Evolutionary conservation across 176 grass and related monocot genomes (phyloP), one percentile per base, ranked within the genome.

Genomic region (Juncus inflexus): DNA sequence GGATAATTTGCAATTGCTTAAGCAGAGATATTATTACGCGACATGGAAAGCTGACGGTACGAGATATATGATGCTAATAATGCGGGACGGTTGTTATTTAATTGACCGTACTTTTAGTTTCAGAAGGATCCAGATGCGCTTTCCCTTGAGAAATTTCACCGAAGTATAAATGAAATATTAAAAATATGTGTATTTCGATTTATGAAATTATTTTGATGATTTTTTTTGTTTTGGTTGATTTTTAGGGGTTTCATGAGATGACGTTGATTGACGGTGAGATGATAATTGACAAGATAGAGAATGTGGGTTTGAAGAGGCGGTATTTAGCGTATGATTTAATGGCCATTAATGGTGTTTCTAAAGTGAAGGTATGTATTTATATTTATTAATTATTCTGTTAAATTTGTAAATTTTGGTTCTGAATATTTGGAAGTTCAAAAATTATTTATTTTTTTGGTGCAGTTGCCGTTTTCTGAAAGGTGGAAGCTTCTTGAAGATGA

Each of bases 21-120:
- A 88, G 72, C 95, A 99, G n/a, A 76, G 89, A 55, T 99, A 99
- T 69, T 99, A 99, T 80, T 94, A 87, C 89, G 83, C 95, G 82
- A 99, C 95, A 76, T 99, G 95, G 89, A 99, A 99, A 75, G 95
- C 95, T 71, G 95, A 99, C 35, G 95, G 95, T 50, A 99, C 95
- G n/a, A 80, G 95, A 37, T 99, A 99, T 82, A 99, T 99, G 95
- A 99, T 99, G 88, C 89, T 99, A 77, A 90, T 99, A 83, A 74
- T 77, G 60, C 83, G 71, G 64, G 80, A 83, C 61, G 92, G 87
- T 43, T 91, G 87, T 61, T 97, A 89, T 75, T 83, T 97, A 78
- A 86, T 97, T 62, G 88, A 91, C 76, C 81, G 85, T 13, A 99
- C 89, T 73, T 99, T 99, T 74, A 75, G 52, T 66, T 99, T 99